Base-by-base conservation (phyloP, 768 basidiomycete genomes). In the Suillus placidus region DNA sequence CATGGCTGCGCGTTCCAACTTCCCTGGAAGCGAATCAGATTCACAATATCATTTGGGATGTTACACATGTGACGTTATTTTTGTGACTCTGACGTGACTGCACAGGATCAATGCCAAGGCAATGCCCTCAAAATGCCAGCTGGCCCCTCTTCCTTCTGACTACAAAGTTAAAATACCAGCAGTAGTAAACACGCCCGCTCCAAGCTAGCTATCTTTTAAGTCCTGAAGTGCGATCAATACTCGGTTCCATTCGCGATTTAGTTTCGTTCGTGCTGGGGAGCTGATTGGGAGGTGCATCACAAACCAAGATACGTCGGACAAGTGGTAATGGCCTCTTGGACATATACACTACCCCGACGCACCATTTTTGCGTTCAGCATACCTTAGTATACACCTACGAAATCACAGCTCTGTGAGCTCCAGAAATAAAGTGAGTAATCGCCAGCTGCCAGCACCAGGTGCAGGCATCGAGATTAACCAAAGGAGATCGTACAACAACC, bases 1-100 rank as follows among this genome's bases (percentile, higher is more conserved):
- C 91, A 93, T 93, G 71, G 49, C 68, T 62, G 66, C 64, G 40
- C 30, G 58, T 38, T 60, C n/a, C n/a, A n/a, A n/a, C n/a, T n/a
- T n/a, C 18, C 30, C 37, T 57, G n/a, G n/a, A 38, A 40, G 57
- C 38, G 38, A 55, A 6, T 58, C 16, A 58, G 14, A 38, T 16
- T 32, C 26, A 10, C 20, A 58, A 58, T 58, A 58, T 58, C 26
- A 26, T 26, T 26, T 38, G 26, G 6, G 9, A 26, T 2, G 56
- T 57, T 23, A 57, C 56, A 35, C 8, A 18, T 32, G 37, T 57
- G 37, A 38, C 7, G 56, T 57, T 13, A 57, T 35, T 13, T 51
- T 3, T 51, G n/a, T 57, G n/a, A 57, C 10, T 34, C 8, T 58
- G 56, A 57, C 23, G 57, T 58, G 23, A 58, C 56, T 38, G 1